Conservation (phyloP, 179 eudicot species). For the Silene vulgaris region DNA sequence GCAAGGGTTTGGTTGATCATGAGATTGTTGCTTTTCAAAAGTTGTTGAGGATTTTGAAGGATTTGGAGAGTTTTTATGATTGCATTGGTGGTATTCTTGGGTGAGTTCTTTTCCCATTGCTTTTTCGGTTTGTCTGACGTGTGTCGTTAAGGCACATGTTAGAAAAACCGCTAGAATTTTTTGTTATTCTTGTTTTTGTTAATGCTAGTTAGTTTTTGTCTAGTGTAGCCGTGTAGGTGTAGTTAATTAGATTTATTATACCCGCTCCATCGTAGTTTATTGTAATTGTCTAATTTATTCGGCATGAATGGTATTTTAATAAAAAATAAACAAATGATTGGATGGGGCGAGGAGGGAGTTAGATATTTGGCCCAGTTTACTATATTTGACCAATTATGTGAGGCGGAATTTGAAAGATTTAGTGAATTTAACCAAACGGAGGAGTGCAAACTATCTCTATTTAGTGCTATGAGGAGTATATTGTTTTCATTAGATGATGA, state of each 20-base stretch:
- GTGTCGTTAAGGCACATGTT: not conserved
- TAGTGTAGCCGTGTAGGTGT: not conserved
- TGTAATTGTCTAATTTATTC: too few species aligned
- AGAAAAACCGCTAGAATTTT: not conserved
- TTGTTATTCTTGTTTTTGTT: not conserved
- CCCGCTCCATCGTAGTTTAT: too few species aligned
- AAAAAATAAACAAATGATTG: too few species aligned
- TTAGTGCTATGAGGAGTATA: too few species aligned
- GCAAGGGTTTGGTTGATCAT: conserved; percentile 25
- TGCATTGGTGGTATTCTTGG: conserved; percentile 96
- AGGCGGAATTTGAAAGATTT: too few species aligned
- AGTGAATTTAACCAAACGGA: too few species aligned
- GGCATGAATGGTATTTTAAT: too few species aligned
- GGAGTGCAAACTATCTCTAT: too few species aligned
- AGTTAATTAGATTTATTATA: not conserved
- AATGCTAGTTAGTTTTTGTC: not conserved
- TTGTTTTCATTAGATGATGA: too few species aligned
- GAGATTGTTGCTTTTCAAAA: conserved; percentile 42
- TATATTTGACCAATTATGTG: too few species aligned
- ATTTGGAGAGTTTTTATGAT: conserved; percentile 71
- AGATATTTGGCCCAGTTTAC: too few species aligned
- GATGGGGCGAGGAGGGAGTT: too few species aligned
- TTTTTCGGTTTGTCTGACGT: not conserved
- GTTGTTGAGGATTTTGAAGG: conserved; percentile 54
- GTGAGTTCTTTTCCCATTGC: conserved; percentile 28